Evolutionary conservation across 2,329 filamentous ascomycete genomes (phyloP).

Genomic region (Moelleriella libera): DNA sequence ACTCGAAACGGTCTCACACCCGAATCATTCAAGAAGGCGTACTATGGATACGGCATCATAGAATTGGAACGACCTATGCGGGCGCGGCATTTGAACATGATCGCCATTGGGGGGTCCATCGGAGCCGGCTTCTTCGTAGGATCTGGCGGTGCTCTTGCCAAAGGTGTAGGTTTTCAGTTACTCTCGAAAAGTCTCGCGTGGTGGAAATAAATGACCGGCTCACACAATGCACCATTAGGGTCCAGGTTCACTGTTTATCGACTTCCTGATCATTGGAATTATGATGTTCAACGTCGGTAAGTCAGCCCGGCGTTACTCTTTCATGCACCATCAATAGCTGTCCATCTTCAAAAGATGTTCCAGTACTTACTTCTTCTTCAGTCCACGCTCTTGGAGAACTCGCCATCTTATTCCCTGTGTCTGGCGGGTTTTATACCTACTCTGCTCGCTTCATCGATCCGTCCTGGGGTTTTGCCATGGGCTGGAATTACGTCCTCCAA

Average conservation of each 20-base stretch:
- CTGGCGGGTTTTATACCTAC: conserved; percentile 46
- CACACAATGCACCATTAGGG: conserved; percentile 1
- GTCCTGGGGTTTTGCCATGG: conserved; percentile 40
- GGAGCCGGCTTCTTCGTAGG: conserved; percentile 51
- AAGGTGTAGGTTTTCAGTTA: conserved; percentile 36
- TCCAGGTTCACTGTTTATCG: conserved; percentile 4
- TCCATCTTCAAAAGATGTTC: not conserved
- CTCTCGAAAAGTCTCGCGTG: conserved; percentile 15
- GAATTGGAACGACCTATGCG: conserved; percentile 31
- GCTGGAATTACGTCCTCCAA: conserved; percentile 34
- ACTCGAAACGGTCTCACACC: conserved; percentile 23
- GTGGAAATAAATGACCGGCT: not conserved
- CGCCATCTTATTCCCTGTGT: conserved; percentile 43
- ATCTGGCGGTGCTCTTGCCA: conserved; percentile 36
- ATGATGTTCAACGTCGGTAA: conserved; percentile 7
- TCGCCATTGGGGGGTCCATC: conserved; percentile 47
- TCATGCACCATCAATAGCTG: too few relatives aligned
- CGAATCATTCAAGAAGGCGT: conserved; percentile 21
- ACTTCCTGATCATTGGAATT: conserved; percentile 5
- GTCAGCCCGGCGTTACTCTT: conserved; percentile 7
- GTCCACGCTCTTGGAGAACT: conserved; percentile 45
- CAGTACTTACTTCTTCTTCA: conserved; percentile 1
- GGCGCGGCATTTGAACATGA: conserved; percentile 44
- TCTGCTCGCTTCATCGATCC: conserved; percentile 44
- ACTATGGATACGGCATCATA: conserved; percentile 17